phyloP scores from a whole-genome alignment of 345 rosid species.

The Eucalyptus marginata region DNA sequence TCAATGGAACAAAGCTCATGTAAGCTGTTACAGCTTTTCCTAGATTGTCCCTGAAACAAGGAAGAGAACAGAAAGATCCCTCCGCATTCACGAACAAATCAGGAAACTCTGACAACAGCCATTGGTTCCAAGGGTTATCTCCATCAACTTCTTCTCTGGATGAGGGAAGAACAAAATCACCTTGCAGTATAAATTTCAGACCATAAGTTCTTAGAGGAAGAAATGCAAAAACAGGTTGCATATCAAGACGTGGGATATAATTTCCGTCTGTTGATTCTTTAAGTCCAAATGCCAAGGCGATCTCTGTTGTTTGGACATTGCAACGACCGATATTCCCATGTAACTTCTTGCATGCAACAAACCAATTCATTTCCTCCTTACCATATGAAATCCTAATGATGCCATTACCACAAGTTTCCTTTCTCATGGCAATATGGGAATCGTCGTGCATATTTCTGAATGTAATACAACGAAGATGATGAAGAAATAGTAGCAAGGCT shows the following conservation, averaged over 20 bases:
- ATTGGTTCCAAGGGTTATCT: conserved; percentile 92
- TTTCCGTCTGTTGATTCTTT: conserved; percentile 45
- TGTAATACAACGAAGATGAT: conserved; percentile 62
- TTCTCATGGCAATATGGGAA: conserved; percentile 64
- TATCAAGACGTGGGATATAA: conserved; percentile 45
- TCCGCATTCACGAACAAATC: conserved; percentile 64
- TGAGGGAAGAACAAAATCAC: conserved; percentile 94
- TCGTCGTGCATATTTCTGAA: conserved; percentile 56
- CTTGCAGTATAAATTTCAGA: conserved; percentile 87
- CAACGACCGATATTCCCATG: conserved; percentile 38
- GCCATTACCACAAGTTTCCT: conserved; percentile 56
- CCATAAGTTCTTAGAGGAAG: conserved; percentile 96
- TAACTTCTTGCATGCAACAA: conserved; percentile 67
- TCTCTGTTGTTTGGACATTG: conserved; percentile 62
- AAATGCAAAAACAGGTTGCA: conserved; percentile 87
- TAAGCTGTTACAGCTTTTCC: conserved; percentile 76
- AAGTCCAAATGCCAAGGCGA: conserved; percentile 76
- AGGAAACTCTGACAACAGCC: conserved; percentile 74
- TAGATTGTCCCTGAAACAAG: conserved; percentile 57
- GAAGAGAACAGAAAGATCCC: conserved; percentile 63
- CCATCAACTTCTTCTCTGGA: conserved; percentile 97
- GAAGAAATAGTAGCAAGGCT: conserved; percentile 84
- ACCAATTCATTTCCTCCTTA: conserved; percentile 71
- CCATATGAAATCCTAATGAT: conserved; percentile 73
- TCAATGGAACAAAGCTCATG: conserved; percentile 87